phyloP scores from a whole-genome alignment of 1,139 yeast genomes.

The Hansenula lynferdii region DNA sequence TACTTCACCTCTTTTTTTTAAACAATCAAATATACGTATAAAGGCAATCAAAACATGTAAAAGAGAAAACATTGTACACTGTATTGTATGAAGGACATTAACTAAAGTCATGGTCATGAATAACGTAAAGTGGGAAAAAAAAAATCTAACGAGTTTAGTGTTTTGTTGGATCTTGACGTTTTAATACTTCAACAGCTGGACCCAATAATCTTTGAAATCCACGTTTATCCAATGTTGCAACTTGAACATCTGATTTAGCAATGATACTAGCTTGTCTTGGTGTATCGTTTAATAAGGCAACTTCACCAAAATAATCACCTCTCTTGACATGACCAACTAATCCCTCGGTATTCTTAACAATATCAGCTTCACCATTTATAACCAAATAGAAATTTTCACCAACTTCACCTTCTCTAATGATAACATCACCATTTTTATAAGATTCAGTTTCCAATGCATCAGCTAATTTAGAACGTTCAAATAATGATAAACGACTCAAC shows the following conservation, averaged over 20 bases:
- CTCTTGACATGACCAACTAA: conserved; percentile 56
- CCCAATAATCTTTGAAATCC: conserved; percentile 95
- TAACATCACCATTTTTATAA: conserved; percentile 66
- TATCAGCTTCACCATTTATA: conserved; percentile 83
- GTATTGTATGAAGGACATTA: neutral
- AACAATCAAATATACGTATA: no score
- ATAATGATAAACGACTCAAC: conserved; percentile 61
- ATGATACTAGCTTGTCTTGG: conserved; percentile 95
- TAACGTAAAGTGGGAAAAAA: neutral
- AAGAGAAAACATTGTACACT: neutral
- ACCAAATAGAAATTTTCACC: conserved; percentile 92
- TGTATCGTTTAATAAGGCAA: conserved; percentile 83
- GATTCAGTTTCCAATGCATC: conserved; percentile 85
- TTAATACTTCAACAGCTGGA: conserved; percentile 81
- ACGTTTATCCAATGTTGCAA: conserved; percentile 84
- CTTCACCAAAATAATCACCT: conserved; percentile 96
- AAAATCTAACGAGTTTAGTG: conserved; percentile 12
- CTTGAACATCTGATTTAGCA: conserved; percentile 72
- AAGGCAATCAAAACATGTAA: neutral
- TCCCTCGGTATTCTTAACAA: conserved; percentile 50
- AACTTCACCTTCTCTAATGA: conserved; percentile 82
- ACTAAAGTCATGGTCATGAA: neutral
- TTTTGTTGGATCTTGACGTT: conserved; percentile 75
- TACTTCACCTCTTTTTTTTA: neutral
- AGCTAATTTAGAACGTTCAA: conserved; percentile 88